A percentile compares a stretch with the other conserved stretches of the same genome.
These are phyloP conservation scores for Pelargonium cotyledonis DNA, from an alignment of 441 rosid genomes.

Conservation along the genomic window DNA sequence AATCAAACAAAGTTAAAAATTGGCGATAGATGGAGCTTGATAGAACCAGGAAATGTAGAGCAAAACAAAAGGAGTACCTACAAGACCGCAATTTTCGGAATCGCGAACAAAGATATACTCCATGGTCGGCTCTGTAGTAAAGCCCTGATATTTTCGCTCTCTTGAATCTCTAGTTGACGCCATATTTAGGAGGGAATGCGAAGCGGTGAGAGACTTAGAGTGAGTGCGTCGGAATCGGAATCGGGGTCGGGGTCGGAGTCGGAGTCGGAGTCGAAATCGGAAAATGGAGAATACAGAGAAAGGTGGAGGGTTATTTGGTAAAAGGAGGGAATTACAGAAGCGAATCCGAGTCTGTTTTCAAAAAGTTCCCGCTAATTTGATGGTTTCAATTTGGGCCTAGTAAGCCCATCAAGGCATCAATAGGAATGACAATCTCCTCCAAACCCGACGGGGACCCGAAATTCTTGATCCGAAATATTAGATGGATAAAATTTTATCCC, in stretches of 20 bases:
- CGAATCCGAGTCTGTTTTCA: conserved; percentile 20
- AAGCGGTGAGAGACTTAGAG: background rate
- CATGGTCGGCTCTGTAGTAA: conserved; percentile 17
- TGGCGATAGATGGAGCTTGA: background rate
- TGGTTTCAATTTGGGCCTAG: background rate
- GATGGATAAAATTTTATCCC: too few relatives aligned
- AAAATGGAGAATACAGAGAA: background rate
- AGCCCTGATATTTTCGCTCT: conserved; percentile 4
- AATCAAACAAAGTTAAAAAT: background rate
- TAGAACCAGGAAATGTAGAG: background rate
- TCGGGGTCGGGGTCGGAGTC: too few relatives aligned
- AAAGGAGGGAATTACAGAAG: background rate
- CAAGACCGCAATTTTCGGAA: conserved; percentile 5
- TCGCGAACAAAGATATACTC: conserved; percentile 11
- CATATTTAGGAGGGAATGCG: background rate
- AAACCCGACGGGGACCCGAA: too few relatives aligned
- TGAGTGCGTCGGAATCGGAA: background rate
- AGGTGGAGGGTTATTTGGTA: background rate
- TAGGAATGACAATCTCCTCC: background rate
- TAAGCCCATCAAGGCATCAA: background rate
- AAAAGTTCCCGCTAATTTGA: background rate
- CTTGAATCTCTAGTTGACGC: background rate
- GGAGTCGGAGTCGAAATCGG: background rate
- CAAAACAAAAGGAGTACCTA: conserved; percentile 17
- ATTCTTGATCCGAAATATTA: too few relatives aligned